Percentiles rank a stretch among this genome's conserved stretches.
phyloP scores from a whole-genome alignment of 2,329 filamentous ascomycete species.

The Rutstroemia sydowiana region DNA sequence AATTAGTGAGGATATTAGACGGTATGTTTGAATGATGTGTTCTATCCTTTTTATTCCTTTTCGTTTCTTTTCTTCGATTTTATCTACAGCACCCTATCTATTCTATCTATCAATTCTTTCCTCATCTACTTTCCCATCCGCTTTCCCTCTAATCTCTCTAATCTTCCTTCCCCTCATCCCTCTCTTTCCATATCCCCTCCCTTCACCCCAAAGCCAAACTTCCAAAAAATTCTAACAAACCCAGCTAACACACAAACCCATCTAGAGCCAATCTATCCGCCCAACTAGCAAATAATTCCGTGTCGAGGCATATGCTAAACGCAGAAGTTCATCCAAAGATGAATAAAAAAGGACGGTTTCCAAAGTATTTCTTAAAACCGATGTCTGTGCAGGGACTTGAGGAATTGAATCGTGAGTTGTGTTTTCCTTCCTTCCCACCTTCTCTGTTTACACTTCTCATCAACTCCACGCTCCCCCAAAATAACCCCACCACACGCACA shows the following conservation, averaged over 20 bases:
- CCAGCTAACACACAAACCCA: neutral
- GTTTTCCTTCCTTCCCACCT: slow-evolving; percentile 3
- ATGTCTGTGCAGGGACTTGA: slow-evolving; percentile 16
- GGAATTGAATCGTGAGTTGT: slow-evolving; percentile 17
- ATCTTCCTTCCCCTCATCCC: no score
- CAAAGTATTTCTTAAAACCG: slow-evolving; percentile 18
- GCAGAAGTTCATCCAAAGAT: slow-evolving; percentile 23
- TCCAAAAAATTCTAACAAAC: neutral
- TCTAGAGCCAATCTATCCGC: slow-evolving; percentile 18
- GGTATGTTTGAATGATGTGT: no score
- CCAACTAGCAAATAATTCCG: slow-evolving; percentile 18
- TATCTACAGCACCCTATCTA: no score
- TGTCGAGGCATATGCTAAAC: slow-evolving; percentile 11
- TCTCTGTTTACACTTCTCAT: no score
- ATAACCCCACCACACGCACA: neutral
- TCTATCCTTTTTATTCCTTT: no score
- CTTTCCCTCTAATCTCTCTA: no score
- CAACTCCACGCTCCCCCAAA: no score
- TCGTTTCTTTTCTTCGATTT: no score
- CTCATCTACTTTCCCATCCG: no score
- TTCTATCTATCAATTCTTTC: no score
- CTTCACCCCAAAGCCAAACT: neutral
- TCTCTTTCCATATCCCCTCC: no score
- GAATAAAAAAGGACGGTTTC: slow-evolving; percentile 10
- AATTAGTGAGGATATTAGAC: slow-evolving; percentile 12